Base-by-base conservation (phyloP, 2,329 filamentous ascomycete genomes). In the Xylaria hypoxylon region DNA sequence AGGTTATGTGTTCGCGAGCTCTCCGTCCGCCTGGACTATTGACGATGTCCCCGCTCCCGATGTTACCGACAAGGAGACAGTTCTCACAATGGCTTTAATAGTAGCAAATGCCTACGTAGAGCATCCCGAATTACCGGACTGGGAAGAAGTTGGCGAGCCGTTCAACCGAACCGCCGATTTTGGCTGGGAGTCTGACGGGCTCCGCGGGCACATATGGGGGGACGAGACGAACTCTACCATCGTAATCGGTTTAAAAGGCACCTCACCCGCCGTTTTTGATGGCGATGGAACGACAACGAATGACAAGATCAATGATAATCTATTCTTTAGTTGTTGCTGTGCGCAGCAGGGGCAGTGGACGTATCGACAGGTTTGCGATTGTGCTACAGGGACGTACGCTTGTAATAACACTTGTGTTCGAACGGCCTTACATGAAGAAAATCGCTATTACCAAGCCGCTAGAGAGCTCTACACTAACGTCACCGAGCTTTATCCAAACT, bases 321-420 rank as follows among this genome's bases (percentile, higher is more conserved):
- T 99, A 10, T 97, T 97, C 80, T 97, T 97, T 81, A 97, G 94
- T 76, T 99, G 96, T 81, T 99, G 96, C 79, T 99, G 96, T 80
- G 96, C 89, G 3, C 94, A 97, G 80, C 94, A 96, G 73, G 94
- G 94, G 0, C 93, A 94, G 70, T 94, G 90, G 81, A 89, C 94
- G 17, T 97, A 94, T 90, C 90, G 92, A 67, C 91, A 96, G 77
- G 94, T 97, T 62, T 99, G 96, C 80, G 92, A 97, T 78, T 99
- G 96, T 77, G 93, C 94, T 68, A 92, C 92, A 1, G 88, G 89
- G 11, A 93, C 94, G 0, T 98, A 94, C 76, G 90, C 90, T 15
- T 97, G 94, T 83, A 97, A 98, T 82, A 90, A 93, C 72, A 97
- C 94, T 0, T 99, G 96, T 76, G 89, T 99, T 3, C 85, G 87